Conservation (phyloP, 2,329 filamentous ascomycete genomes). For the Arthrobotrys entomopaga region DNA sequence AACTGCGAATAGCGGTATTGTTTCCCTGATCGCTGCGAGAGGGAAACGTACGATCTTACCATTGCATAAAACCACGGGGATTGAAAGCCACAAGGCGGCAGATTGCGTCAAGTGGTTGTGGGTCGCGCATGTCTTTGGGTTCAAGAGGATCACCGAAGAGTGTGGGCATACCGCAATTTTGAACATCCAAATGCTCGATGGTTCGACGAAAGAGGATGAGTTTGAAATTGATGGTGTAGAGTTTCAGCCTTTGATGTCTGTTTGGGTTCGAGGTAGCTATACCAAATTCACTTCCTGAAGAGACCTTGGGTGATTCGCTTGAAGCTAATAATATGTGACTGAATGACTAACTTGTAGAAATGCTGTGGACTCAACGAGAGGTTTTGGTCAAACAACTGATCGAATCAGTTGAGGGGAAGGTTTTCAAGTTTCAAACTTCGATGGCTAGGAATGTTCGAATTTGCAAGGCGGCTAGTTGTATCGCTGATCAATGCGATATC, state of each 20-base stretch:
- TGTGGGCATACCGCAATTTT: constrained; percentile 7
- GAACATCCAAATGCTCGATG: constrained; percentile 7
- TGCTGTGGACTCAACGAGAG: constrained; percentile 7
- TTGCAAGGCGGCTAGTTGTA: background rate
- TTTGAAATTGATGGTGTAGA: constrained; percentile 4
- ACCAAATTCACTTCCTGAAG: background rate
- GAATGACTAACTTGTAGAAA: background rate
- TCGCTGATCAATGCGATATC: constrained; percentile 19
- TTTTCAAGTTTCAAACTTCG: background rate
- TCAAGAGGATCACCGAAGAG: background rate
- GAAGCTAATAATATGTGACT: background rate
- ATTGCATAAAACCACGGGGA: constrained; percentile 3
- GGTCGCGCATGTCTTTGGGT: constrained; percentile 22
- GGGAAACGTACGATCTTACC: constrained; percentile 10
- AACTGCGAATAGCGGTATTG: background rate
- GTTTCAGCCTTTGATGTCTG: constrained; percentile 6
- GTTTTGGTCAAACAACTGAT: background rate
- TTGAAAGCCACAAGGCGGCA: constrained; percentile 1
- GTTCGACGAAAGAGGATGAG: background rate
- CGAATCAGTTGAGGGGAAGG: constrained; percentile 1
- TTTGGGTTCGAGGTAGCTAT: constrained; percentile 6
- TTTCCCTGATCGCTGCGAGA: background rate
- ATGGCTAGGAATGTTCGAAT: constrained; percentile 4
- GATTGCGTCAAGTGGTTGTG: constrained; percentile 17
- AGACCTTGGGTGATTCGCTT: too few relatives aligned